These are phyloP conservation scores for Talaromyces sp. DNA, from an alignment of 2,329 filamentous ascomycete species.

Conservation along the genomic window DNA sequence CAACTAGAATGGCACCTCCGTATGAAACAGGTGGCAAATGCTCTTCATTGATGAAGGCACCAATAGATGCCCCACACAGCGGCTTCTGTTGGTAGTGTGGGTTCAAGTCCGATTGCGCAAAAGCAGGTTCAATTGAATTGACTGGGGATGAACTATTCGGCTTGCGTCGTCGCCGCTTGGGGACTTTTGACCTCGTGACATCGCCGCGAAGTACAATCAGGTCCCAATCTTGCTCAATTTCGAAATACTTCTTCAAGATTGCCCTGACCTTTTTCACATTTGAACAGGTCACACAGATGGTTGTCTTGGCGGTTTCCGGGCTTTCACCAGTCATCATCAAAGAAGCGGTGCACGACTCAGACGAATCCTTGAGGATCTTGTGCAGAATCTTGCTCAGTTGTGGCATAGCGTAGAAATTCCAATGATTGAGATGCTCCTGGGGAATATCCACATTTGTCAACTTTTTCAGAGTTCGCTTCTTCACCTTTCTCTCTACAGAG, in stretches of 20 bases:
- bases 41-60: slow-evolving; percentile 77
- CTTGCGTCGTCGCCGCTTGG: slow-evolving; percentile 34
- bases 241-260: slow-evolving; percentile 53
- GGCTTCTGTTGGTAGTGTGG: slow-evolving; percentile 73
- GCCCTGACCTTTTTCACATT: slow-evolving; percentile 54
- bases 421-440: slow-evolving; percentile 50
- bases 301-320: slow-evolving; percentile 52
- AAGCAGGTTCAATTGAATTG: slow-evolving; percentile 20
- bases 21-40: slow-evolving; percentile 89
- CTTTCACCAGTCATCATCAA: slow-evolving; percentile 57
- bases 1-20: slow-evolving; percentile 78
- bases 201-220: slow-evolving; percentile 58
- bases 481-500: slow-evolving; percentile 24
- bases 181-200: slow-evolving; percentile 50
- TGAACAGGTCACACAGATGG: slow-evolving; percentile 59
- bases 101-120: slow-evolving; percentile 46
- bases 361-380: slow-evolving; percentile 53
- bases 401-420: slow-evolving; percentile 54
- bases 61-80: slow-evolving; percentile 83
- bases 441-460: slow-evolving; percentile 49
- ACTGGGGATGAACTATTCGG: slow-evolving; percentile 26
- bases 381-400: slow-evolving; percentile 55
- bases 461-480: slow-evolving; percentile 40
- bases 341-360: slow-evolving; percentile 57
- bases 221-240: slow-evolving; percentile 53